phyloP scores from a whole-genome alignment of 495 filamentous ascomycete species.

The Penicillium canescens region DNA sequence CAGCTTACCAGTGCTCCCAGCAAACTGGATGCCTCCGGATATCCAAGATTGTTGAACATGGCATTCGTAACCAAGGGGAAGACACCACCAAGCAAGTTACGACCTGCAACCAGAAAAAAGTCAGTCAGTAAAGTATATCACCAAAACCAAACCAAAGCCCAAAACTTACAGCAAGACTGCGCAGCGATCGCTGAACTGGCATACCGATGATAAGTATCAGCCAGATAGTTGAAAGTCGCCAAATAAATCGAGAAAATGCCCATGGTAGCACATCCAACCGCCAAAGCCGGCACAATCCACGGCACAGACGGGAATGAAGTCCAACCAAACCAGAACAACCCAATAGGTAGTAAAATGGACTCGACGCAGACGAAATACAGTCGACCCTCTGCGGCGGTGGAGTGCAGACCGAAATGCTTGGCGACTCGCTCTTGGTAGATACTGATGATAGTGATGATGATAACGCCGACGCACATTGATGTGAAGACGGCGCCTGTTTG shows the following conservation, averaged over 20 bases:
- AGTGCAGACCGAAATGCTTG: constrained; percentile 38
- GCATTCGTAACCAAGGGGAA: constrained; percentile 76
- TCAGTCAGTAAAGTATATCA: not conserved
- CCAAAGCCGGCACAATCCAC: constrained; percentile 77
- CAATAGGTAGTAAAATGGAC: constrained; percentile 66
- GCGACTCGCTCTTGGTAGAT: constrained; percentile 69
- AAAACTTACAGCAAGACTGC: constrained; percentile 66
- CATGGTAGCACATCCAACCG: constrained; percentile 73
- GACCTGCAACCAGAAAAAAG: constrained; percentile 33
- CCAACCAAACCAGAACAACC: constrained; percentile 84
- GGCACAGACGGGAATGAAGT: constrained; percentile 64
- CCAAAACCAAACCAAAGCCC: not conserved
- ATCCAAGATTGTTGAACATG: constrained; percentile 73
- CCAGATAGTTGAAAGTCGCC: constrained; percentile 90
- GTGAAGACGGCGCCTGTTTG: constrained; percentile 73
- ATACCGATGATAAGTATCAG: constrained; percentile 85
- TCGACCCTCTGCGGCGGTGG: constrained; percentile 69
- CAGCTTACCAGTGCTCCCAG: constrained; percentile 66
- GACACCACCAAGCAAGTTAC: constrained; percentile 80
- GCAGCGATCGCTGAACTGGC: constrained; percentile 86
- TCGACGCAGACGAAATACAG: constrained; percentile 83
- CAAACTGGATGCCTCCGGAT: constrained; percentile 70
- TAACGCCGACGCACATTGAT: constrained; percentile 66
- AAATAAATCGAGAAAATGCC: constrained; percentile 90
- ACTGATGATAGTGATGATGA: constrained; percentile 69